phyloP scores from a whole-genome alignment of 257 asterid genomes.

The Lantana camara region DNA sequence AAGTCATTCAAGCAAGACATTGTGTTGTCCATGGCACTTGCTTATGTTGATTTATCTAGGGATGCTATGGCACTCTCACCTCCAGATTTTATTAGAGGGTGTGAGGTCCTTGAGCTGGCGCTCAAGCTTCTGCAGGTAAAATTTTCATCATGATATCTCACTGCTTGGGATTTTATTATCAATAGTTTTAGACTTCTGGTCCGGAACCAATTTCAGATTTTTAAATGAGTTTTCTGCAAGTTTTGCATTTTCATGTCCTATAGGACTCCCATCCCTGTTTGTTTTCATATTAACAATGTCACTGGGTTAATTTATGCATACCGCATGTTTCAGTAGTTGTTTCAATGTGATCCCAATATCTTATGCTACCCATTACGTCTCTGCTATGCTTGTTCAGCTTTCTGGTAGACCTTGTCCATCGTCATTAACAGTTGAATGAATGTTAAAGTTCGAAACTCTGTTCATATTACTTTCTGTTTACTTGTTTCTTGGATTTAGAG shows the following conservation, averaged over 20 bases:
- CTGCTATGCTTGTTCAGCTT: too few species aligned
- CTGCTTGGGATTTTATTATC: conserved; percentile 13
- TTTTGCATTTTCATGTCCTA: neutral
- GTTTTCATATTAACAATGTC: conserved; percentile 6
- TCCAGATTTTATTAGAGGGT: conserved; percentile 84
- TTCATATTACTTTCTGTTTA: too few species aligned
- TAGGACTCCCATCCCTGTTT: neutral
- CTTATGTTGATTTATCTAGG: conserved; percentile 89
- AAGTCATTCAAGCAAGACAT: conserved; percentile 95
- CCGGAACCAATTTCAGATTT: neutral
- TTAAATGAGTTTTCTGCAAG: neutral
- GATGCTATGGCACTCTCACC: conserved; percentile 89
- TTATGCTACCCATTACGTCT: too few species aligned
- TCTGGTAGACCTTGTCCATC: neutral
- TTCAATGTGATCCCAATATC: too few species aligned
- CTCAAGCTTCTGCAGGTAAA: conserved; percentile 85
- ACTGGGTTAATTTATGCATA: neutral
- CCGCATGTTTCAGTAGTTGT: too few species aligned
- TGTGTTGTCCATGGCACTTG: conserved; percentile 88
- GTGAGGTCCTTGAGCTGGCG: conserved; percentile 92
- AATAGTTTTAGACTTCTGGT: neutral
- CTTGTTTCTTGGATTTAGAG: conserved; percentile 3
- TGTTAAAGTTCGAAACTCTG: too few species aligned
- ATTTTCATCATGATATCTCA: neutral
- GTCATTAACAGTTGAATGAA: too few species aligned